These are phyloP conservation scores for Xylaria sp. DNA, from an alignment of 2,329 filamentous ascomycete species.

Conservation along the genomic window DNA sequence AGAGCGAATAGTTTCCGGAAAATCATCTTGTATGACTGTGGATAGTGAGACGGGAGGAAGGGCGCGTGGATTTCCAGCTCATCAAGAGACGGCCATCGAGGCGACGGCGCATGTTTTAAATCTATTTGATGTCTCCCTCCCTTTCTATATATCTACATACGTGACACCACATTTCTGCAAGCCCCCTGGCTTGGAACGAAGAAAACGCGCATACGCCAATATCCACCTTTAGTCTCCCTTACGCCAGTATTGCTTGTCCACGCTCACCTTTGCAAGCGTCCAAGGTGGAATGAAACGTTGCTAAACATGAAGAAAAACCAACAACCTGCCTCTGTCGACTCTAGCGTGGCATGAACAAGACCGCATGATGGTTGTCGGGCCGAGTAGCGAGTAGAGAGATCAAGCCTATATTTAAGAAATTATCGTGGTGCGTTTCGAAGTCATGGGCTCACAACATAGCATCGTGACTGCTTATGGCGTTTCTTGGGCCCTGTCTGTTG, in stretches of 20 bases:
- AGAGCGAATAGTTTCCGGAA: conserved; percentile 28
- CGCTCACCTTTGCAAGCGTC: background rate
- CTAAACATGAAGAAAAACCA: background rate
- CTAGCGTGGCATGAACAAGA: conserved; percentile 17
- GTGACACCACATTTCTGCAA: background rate
- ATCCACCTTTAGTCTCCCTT: conserved; percentile 20
- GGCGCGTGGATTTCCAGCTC: background rate
- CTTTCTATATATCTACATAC: conserved; percentile 11
- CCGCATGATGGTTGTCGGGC: conserved; percentile 31
- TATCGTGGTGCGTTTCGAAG: conserved; percentile 6
- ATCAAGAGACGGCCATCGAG: conserved; percentile 1
- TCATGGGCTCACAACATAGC: conserved; percentile 8
- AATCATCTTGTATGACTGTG: conserved; percentile 17
- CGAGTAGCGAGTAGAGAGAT: conserved; percentile 21
- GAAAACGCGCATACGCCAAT: conserved; percentile 8
- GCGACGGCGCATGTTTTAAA: conserved; percentile 7
- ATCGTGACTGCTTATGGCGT: conserved; percentile 7
- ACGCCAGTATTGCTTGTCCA: background rate
- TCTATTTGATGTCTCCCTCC: background rate
- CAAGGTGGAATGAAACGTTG: conserved; percentile 24
- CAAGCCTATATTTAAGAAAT: background rate
- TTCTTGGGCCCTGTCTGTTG: conserved; percentile 1
- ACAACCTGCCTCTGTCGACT: conserved; percentile 14
- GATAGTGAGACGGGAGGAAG: background rate
- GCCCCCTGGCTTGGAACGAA: conserved; percentile 6